Evolutionary conservation across 371 early-diverging fungal species (phyloP), one percentile per base, ranked within the genome.

Genomic region (Lichtheimia ornata): DNA sequence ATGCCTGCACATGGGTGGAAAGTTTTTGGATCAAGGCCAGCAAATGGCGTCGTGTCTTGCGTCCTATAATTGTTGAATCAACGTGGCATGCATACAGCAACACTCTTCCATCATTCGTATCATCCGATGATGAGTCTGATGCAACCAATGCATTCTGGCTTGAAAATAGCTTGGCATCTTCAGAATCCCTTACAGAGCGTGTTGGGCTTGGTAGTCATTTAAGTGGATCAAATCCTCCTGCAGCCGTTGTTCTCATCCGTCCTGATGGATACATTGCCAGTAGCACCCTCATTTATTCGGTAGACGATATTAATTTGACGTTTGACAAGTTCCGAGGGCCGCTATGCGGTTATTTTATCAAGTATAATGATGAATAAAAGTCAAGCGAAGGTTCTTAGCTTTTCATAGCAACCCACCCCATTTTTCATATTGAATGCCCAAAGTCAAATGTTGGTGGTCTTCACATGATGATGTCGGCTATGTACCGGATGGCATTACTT

Each of bases 211-310:
- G 27, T 25, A 50, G 6, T 18, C 27, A n/a, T 20, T 43, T 20
- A 12, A 55, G 27, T 27, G 20, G 5, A 20, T 35, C 25, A 9
- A 51, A 43, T 22, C 64, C 64, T 5, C 64, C 64, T 18, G 58
- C 58, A 20, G 51, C 58, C 27, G 22, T 63, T 30, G 45, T 63
- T 3, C 15, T 63, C 17, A 12, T 63, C 6, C 64, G 64, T 3
- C 64, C 64, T 2, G 64, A 63, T 42, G 28, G 18, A 4, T 63
- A 63, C 22, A 50, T 63, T 4, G 54, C 64, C 45, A 43, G 52
- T 43, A 63, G 52, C 17, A 11, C 11, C 14, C 41, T 53, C 12
- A 45, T 63, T n/a, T 15, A 43, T 17, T 35, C 57, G 15, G n/a
- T 41, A 2, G 30, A 18, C 2, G 58, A 63, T 20, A 14, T 63